Conservation (phyloP, 1,284 basidiomycete species). For the Xerocomus amazonicus region DNA sequence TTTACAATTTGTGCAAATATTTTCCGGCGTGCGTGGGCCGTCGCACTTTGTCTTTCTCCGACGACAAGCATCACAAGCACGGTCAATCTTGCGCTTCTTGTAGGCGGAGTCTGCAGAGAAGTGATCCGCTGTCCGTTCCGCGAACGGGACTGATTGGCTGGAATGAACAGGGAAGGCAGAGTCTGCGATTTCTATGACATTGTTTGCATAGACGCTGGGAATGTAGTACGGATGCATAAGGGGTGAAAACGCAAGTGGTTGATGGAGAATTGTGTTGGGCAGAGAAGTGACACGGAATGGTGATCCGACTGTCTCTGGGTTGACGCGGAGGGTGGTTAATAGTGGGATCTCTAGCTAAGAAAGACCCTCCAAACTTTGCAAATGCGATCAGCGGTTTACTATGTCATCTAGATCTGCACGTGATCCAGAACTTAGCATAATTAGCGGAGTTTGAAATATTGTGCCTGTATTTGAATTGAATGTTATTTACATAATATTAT, state of each 20-base stretch:
- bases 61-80: constrained; percentile 70
- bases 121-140: constrained; percentile 4
- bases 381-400: not conserved
- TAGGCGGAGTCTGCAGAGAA: constrained; percentile 15
- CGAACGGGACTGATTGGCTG: constrained; percentile 6
- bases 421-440: too few species aligned
- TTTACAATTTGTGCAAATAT: constrained; percentile 70
- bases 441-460: not conserved
- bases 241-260: not conserved
- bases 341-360: too few species aligned
- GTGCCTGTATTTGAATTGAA: not conserved
- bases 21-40: constrained; percentile 55
- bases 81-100: constrained; percentile 58
- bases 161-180: constrained; percentile 8
- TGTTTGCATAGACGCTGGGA: constrained; percentile 16
- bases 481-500: not conserved
- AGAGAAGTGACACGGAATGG: not conserved
- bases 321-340: too few species aligned
- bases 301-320: too few species aligned
- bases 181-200: constrained; percentile 32
- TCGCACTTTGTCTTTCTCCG: constrained; percentile 69
- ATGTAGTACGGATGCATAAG: constrained; percentile 25
- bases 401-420: not conserved
- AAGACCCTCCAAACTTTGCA: too few species aligned
- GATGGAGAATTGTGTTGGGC: constrained; percentile 1